phyloP scores from a whole-genome alignment of 2,329 filamentous ascomycete genomes.

The Cordyceps cateniannulata region DNA sequence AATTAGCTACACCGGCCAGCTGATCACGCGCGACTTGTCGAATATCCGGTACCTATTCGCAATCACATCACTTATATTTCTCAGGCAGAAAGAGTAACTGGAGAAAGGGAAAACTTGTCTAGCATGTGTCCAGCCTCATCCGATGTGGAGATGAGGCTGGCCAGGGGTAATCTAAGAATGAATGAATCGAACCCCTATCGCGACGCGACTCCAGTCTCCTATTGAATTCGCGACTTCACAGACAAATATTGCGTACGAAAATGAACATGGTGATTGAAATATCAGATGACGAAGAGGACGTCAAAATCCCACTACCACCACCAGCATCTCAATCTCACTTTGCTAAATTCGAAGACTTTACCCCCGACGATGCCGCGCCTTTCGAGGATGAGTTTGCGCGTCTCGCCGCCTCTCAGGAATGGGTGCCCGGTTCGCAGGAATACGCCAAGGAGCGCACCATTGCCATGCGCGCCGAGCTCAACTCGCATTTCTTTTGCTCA shows the following conservation, averaged over 20 bases:
- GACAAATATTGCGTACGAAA: neutral
- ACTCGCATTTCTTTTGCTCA: constrained; percentile 25
- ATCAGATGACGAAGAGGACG: neutral
- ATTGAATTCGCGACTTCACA: neutral
- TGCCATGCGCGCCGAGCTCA: constrained; percentile 23
- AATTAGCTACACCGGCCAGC: too few relatives aligned
- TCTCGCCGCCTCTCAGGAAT: constrained; percentile 26
- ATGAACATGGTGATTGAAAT: neutral
- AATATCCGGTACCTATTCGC: too few relatives aligned
- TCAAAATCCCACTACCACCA: constrained; percentile 13
- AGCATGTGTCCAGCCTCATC: too few relatives aligned
- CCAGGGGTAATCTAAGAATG: too few relatives aligned
- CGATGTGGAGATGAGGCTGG: too few relatives aligned
- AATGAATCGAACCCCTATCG: too few relatives aligned
- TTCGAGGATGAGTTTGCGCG: constrained; percentile 27
- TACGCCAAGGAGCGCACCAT: constrained; percentile 26
- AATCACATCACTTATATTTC: too few relatives aligned
- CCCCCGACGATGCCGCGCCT: constrained; percentile 21
- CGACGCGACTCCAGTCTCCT: neutral
- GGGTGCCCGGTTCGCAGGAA: constrained; percentile 22
- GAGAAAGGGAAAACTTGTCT: too few relatives aligned
- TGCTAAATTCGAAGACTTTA: constrained; percentile 23
- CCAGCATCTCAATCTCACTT: constrained; percentile 26
- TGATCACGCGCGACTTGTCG: too few relatives aligned
- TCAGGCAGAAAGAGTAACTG: too few relatives aligned